Base-by-base conservation (phyloP, 1,139 yeast genomes). In the Meyerozyma guilliermondii region DNA sequence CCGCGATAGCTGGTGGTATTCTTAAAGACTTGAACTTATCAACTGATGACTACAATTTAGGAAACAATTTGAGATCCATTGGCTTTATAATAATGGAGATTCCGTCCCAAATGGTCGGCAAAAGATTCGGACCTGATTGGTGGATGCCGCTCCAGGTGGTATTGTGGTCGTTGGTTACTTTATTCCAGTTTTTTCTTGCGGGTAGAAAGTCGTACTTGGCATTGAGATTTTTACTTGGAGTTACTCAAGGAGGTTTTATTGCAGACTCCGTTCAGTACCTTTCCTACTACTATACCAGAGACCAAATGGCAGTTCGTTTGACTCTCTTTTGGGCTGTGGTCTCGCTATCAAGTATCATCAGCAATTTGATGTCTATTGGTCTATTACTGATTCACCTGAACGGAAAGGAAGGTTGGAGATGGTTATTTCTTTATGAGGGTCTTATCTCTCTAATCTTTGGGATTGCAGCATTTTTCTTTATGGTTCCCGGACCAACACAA, bases 241-340 rank as follows among this genome's bases (percentile, higher is more conserved):
- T 70, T 5, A 57, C 74, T 20, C 78, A 78, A 52, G 82, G 83
- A 38, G 83, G 83, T 0, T 78, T 79, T 46, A 75, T 78, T 39
- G 76, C 81, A 5, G 82, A 78, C 42, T 60, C 74, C 40, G 71
- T 75, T 35, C 56, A 78, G 24, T 78, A 81, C 79, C 59, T 79
- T 55, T 69, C 80, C 3, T 76, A 78, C 55, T 79, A 77, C 55
- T 79, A 72, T 58, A 78, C 76, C 13, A 55, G 72, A n/a, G 58
- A 62, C 16, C 83, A 79, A 52, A 58, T 78, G 13, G 67, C 81
- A 0, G 53, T 74, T 22, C 60, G 83, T 42, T 56, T 78, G 24
- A 72, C 80, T 2, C 63, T 71, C 51, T 77, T 78, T 54, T 78
- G 79, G 68, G 65, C 70, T 20, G 65, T 76, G 14, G 63, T 62